Conservation (phyloP, 495 filamentous ascomycete species). For the Daldinia concentrica region DNA sequence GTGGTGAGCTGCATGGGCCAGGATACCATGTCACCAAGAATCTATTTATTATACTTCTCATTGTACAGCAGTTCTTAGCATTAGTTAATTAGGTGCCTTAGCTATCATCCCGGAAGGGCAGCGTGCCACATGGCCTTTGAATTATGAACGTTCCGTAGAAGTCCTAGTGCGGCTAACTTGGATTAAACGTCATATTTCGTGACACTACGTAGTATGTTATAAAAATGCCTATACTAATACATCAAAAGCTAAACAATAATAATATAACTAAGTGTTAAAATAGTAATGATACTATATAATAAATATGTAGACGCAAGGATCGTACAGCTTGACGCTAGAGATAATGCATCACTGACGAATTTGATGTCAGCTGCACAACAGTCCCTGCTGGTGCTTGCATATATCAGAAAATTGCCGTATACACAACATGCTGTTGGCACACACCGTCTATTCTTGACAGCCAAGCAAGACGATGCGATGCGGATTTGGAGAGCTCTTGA, state of each 20-base stretch:
- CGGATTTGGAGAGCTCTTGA: background rate
- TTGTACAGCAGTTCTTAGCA: background rate
- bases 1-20: background rate
- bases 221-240: background rate
- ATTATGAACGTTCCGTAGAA: constrained; percentile 12
- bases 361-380: background rate
- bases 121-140: constrained; percentile 14
- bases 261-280: background rate
- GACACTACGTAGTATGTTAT: constrained; percentile 2
- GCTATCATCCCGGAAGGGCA: constrained; percentile 5
- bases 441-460: constrained; percentile 1
- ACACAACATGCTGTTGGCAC: constrained; percentile 17
- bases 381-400: background rate
- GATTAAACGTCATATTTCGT: constrained; percentile 1
- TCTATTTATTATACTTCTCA: background rate
- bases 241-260: background rate
- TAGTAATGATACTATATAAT: background rate
- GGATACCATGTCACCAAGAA: background rate
- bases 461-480: constrained; percentile 25
- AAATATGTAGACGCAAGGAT: background rate
- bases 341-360: constrained; percentile 1
- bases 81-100: background rate
- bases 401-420: constrained; percentile 16
- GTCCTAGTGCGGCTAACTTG: constrained; percentile 7
- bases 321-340: background rate